Evolutionary conservation across 352 stramenopile species (phyloP), one percentile per base, ranked within the genome.

Genomic region (Pythium vanterpoolii): DNA sequence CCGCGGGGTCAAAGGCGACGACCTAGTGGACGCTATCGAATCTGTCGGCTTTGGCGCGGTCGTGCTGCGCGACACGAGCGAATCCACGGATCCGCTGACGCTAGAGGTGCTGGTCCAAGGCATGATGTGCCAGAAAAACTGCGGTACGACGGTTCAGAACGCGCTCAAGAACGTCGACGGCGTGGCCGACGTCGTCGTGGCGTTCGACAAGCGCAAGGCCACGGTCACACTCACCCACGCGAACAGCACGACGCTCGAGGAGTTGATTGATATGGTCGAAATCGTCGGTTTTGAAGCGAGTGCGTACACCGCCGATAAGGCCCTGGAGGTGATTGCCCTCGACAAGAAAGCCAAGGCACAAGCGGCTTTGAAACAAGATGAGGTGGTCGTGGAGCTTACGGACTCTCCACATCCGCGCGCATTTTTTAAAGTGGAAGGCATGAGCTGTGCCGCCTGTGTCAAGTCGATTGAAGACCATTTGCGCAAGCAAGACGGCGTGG

Each of bases 111-210:
- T 90, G 27, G 84, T 98, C 4, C 92, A 98, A 62, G 92, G 92
- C 45, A 97, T 97, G 82, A 97, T 96, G 73, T 97, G 90, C 50
- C 89, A 98, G 72, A 98, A 98, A 53, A 98, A 98, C 71, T 97
- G 93, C 64, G 96, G 96, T 51, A 89, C 69, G 34, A 97, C 90
- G 5, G 88, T 97, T 5, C 61, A 91, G 68, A 93, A 93, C 67
- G 87, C 89, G 34, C 67, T 97, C 56, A 59, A 68, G n/a, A 72
- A 64, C n/a, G 83, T 95, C 28, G 69, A 84, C 47, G 86, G 87
- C 52, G 90, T 97, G 38, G 44, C 68, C 34, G 55, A 61, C 18
- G 90, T 69, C 1, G 72, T 89, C 19, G 88, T 96, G 19, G 67
- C 63, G 39, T 95, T 96, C 52, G 80, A 88, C 27, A 81, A 87